Evolutionary conservation across 345 rosid genomes (phyloP), one percentile per base, ranked within the genome.

Genomic region (Gossypium rotundifolium): DNA sequence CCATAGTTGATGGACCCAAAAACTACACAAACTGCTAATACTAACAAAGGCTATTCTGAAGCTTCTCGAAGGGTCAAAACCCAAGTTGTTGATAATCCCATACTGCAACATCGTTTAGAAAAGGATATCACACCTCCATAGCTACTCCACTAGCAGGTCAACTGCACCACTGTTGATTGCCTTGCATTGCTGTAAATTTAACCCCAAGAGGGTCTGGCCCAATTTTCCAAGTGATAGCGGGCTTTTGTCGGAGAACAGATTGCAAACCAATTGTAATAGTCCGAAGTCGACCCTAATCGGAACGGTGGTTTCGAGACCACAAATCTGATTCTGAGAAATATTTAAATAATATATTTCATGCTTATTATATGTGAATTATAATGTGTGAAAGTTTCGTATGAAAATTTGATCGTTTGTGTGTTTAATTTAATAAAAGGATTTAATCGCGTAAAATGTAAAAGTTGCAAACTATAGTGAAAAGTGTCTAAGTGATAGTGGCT

Each of bases 71-170:
- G 7, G 44, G 44, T 61, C 18, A 13, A 25, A 27, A 40, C 65
- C 63, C 1, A 1, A 3, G 25, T 55, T 57, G 61, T 1, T 57
- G 61, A 57, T 55, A 9, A 55, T 20, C 12, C 13, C 13, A 55
- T 2, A 20, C 60, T 8, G 60, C 27, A 22, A 25, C 14, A 27
- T 13, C 2, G 42, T 60, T 60, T 79, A 95, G 79, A 77, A 87
- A 40, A 95, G 93, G 86, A 93, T 86, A 74, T 95, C 97, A 29
- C 97, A 95, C 79, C 85, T 88, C 91, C 92, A 93, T 63, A 93
- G 82, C 61, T 80, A 84, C 74, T 89, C 90, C 70, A 86, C 80
- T 27, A 95, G 93, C 64, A 84, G 55, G 70, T 86, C 89, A 11
- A 89, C 76, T 7, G 88, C 80, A 64, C 81, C 76, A 72, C 63